These are phyloP conservation scores for Paramecium sexaurelia DNA, from an alignment of 73 alveolate genomes.

Conservation along the genomic window DNA sequence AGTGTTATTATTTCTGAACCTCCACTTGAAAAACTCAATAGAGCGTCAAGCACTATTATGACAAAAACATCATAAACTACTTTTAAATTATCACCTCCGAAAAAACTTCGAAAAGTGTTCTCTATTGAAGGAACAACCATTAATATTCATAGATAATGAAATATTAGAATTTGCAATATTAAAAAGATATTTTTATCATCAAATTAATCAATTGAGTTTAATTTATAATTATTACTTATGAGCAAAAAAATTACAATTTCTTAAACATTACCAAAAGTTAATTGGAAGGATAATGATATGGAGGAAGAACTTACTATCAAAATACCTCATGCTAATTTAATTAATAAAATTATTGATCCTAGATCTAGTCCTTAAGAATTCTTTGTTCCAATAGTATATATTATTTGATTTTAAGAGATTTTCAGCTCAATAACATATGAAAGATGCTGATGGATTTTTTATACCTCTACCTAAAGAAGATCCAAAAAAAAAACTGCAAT, in stretches of 20 bases:
- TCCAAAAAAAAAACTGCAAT: background rate
- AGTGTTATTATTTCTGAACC: background rate
- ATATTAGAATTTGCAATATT: background rate
- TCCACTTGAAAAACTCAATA: background rate
- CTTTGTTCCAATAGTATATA: conserved; percentile 9
- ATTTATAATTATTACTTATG: background rate
- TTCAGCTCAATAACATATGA: background rate
- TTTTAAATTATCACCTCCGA: background rate
- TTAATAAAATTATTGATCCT: background rate
- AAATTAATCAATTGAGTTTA: background rate
- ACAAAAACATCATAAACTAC: background rate
- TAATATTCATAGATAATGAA: background rate
- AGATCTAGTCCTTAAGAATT: conserved; percentile 43
- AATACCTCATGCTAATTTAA: background rate
- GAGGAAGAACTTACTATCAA: background rate
- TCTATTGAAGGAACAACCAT: background rate
- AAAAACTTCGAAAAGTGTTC: background rate
- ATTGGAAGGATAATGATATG: background rate
- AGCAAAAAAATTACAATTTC: background rate
- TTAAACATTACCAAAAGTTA: background rate
- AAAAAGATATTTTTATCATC: background rate
- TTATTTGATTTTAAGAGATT: background rate
- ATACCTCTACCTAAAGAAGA: background rate
- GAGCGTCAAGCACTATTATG: background rate
- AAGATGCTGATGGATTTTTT: conserved; percentile 22